phyloP scores from a whole-genome alignment of 768 basidiomycete genomes.

The Holtermannia corniformis region DNA sequence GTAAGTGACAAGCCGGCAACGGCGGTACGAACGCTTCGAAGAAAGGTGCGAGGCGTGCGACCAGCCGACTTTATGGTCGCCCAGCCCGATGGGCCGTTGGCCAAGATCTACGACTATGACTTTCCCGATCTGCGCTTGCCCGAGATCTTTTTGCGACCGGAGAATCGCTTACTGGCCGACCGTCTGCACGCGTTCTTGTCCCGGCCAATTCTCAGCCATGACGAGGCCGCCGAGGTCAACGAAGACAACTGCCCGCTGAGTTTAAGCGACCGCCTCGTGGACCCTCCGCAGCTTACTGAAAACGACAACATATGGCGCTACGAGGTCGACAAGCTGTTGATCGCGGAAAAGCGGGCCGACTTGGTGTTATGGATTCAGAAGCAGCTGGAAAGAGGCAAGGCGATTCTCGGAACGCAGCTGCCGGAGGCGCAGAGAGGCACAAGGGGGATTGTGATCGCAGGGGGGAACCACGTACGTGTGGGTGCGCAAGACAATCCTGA shows the following conservation, averaged over 20 bases:
- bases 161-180: no score
- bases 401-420: constrained; percentile 19
- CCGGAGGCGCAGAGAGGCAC: constrained; percentile 16
- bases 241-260: constrained; percentile 32
- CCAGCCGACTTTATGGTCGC: no score
- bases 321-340: constrained; percentile 18
- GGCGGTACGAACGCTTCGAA: no score
- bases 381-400: constrained; percentile 25
- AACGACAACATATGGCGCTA: constrained; percentile 38
- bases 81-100: no score
- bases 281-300: constrained; percentile 41
- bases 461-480: constrained; percentile 42
- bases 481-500: not conserved
- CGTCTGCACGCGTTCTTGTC: constrained; percentile 33
- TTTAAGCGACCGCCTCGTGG: constrained; percentile 36
- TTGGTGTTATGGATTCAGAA: constrained; percentile 33
- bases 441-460: constrained; percentile 42
- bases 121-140: no score
- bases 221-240: constrained; percentile 18
- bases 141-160: no score
- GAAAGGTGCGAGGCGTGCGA: no score
- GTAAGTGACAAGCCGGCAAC: no score
- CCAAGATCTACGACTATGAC: no score
- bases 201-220: constrained; percentile 27
- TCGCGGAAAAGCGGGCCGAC: constrained; percentile 25